These are phyloP conservation scores for Claviceps africana DNA, from an alignment of 2,329 filamentous ascomycete genomes.

Conservation along the genomic window DNA sequence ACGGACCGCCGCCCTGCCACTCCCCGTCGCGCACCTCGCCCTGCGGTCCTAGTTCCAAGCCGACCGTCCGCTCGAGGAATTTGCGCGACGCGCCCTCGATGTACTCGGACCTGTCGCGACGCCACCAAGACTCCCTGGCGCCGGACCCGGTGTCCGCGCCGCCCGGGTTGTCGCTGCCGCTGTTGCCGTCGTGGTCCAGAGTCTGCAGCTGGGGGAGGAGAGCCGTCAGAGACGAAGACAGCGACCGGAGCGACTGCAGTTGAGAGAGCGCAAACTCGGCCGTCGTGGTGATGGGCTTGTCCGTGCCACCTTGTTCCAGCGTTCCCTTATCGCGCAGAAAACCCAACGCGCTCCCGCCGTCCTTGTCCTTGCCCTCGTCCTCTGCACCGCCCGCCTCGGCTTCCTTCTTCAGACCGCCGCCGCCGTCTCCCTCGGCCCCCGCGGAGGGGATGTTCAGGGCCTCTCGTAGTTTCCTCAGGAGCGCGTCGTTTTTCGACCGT, in stretches of 20 bases:
- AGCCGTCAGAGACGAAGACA: constrained; percentile 46
- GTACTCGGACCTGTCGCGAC: constrained; percentile 63
- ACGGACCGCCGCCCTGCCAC: constrained; percentile 43
- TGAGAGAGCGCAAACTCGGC: constrained; percentile 71
- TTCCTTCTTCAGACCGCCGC: constrained; percentile 4
- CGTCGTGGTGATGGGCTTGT: constrained; percentile 52
- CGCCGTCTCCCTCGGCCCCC: constrained; percentile 5
- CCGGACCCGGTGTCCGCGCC: constrained; percentile 17
- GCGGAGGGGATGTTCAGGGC: constrained; percentile 23
- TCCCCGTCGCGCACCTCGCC: constrained; percentile 52
- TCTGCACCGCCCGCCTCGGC: constrained; percentile 3
- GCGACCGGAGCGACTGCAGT: constrained; percentile 59
- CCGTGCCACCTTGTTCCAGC: constrained; percentile 34
- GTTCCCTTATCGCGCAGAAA: constrained; percentile 43
- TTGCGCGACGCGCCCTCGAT: constrained; percentile 66
- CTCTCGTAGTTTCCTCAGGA: constrained; percentile 49
- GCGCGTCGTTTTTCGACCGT: constrained; percentile 54
- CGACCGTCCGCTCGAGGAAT: constrained; percentile 58
- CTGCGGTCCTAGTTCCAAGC: constrained; percentile 47
- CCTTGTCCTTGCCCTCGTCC: not conserved
- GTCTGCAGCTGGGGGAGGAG: constrained; percentile 48
- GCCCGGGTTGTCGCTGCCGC: not conserved
- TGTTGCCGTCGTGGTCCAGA: not conserved
- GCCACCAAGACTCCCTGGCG: constrained; percentile 33
- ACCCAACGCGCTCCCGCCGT: constrained; percentile 25